Conservation (phyloP, 2,329 filamentous ascomycete genomes). For the Alternaria infectoria region DNA sequence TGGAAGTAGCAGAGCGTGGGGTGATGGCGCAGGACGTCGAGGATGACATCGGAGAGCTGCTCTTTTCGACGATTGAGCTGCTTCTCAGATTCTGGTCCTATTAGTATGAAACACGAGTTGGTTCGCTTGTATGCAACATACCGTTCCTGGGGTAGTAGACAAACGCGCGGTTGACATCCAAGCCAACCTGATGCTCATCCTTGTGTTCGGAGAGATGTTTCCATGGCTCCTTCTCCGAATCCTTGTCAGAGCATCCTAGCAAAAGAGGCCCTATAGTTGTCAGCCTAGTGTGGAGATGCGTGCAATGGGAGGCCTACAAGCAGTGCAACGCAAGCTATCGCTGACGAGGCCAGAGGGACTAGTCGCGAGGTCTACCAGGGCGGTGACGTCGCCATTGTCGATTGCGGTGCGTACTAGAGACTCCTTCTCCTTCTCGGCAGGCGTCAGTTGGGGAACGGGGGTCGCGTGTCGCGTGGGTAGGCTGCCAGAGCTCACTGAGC, state of each 20-base stretch:
- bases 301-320: conserved; percentile 67
- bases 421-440: conserved; percentile 36
- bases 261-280: conserved; percentile 65
- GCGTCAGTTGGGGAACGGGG: conserved; percentile 18
- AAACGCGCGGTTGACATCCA: conserved; percentile 96
- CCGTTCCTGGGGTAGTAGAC: conserved; percentile 85
- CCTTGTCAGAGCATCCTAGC: conserved; percentile 46
- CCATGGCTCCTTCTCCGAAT: conserved; percentile 55
- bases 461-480: conserved; percentile 24
- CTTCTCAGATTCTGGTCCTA: conserved; percentile 69
- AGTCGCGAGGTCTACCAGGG: conserved; percentile 52
- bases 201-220: conserved; percentile 72
- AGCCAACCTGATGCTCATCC: conserved; percentile 88
- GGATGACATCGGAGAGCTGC: conserved; percentile 81
- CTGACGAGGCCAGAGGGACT: conserved; percentile 54
- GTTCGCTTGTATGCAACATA: conserved; percentile 52
- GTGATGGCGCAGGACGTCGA: conserved; percentile 77
- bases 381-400: conserved; percentile 46
- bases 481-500: conserved; percentile 40
- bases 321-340: conserved; percentile 68
- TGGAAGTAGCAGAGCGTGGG: conserved; percentile 95
- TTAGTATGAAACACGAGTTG: conserved; percentile 12
- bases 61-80: conserved; percentile 74
- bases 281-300: conserved; percentile 14
- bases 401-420: conserved; percentile 52